phyloP scores from a whole-genome alignment of 768 basidiomycete genomes.

The Chalciporus sphaerocephalus region DNA sequence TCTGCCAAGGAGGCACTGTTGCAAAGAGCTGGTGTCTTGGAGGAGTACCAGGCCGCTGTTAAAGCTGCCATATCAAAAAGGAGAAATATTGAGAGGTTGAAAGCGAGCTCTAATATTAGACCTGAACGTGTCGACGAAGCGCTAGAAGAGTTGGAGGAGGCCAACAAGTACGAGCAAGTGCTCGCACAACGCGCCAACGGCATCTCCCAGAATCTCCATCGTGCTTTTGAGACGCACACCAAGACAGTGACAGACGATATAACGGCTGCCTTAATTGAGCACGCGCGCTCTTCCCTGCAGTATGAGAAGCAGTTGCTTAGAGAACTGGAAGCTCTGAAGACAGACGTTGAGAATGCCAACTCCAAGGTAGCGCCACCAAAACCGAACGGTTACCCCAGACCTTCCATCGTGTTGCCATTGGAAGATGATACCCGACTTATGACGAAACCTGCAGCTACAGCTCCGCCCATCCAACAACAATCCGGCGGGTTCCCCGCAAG shows the following conservation, averaged over 20 bases:
- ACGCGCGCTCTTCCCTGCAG: conserved; percentile 86
- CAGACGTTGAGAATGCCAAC: conserved; percentile 67
- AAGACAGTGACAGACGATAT: conserved; percentile 88
- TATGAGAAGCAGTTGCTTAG: conserved; percentile 86
- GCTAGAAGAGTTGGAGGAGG: conserved; percentile 90
- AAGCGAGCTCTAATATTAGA: conserved; percentile 80
- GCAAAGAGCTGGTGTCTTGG: conserved; percentile 85
- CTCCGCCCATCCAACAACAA: conserved; percentile 20
- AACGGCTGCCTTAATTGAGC: conserved; percentile 84
- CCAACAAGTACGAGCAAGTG: conserved; percentile 82
- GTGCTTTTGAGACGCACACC: conserved; percentile 79
- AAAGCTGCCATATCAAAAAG: conserved; percentile 93
- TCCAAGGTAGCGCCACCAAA: conserved; percentile 50
- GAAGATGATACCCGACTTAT: conserved; percentile 52
- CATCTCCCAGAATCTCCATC: conserved; percentile 91
- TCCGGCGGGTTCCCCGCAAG: conserved; percentile 18
- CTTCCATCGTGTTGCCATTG: conserved; percentile 55
- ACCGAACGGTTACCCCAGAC: conserved; percentile 53
- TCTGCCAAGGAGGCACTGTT: conserved; percentile 93
- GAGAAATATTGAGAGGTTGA: conserved; percentile 83
- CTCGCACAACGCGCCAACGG: conserved; percentile 84
- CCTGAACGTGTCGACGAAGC: conserved; percentile 88
- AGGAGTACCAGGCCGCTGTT: conserved; percentile 91
- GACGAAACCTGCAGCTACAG: conserved; percentile 15
- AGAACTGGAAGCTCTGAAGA: conserved; percentile 80